A percentile compares a stretch with the other conserved stretches of the same genome.
Conservation (phyloP, 2,329 filamentous ascomycete genomes). For the Pyrenophora tritici-repentis region DNA sequence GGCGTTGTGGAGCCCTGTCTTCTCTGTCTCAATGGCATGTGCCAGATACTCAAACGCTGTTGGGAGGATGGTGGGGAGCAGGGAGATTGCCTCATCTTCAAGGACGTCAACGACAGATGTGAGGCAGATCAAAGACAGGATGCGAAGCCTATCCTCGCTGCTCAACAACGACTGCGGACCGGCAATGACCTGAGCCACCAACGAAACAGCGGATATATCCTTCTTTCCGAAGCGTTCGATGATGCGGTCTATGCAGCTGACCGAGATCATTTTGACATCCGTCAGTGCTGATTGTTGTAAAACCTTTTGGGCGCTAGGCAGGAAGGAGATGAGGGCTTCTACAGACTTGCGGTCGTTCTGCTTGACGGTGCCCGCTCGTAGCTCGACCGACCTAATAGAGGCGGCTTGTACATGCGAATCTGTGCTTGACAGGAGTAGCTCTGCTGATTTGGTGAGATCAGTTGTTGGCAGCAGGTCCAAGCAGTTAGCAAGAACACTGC, state of each 20-base stretch:
- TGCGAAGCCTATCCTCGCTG: conserved; percentile 70
- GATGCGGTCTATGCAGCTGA: conserved; percentile 90
- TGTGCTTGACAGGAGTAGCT: conserved; percentile 76
- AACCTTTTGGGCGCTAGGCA: conserved; percentile 77
- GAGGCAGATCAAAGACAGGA: conserved; percentile 86
- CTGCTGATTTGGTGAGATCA: conserved; percentile 88
- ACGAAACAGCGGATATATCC: conserved; percentile 75
- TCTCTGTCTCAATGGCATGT: conserved; percentile 61
- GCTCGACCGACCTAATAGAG: conserved; percentile 72
- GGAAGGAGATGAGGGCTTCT: conserved; percentile 73
- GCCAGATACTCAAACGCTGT: conserved; percentile 73
- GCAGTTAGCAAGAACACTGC: conserved; percentile 76
- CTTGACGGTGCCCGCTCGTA: conserved; percentile 74
- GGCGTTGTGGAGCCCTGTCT: conserved; percentile 75
- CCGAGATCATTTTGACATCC: conserved; percentile 79
- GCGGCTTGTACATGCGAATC: conserved; percentile 76
- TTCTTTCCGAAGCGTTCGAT: conserved; percentile 95
- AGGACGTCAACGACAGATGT: conserved; percentile 88
- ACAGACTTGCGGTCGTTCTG: conserved; percentile 71
- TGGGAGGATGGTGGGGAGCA: conserved; percentile 76
- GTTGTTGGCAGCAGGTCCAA: conserved; percentile 82
- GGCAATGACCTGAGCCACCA: conserved; percentile 76
- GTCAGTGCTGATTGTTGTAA: conserved; percentile 74
- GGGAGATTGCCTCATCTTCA: conserved; percentile 80
- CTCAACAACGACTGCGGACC: conserved; percentile 77